These are phyloP conservation scores for Fusarium irregulare DNA, from an alignment of 2,329 filamentous ascomycete genomes.

Conservation along the genomic window DNA sequence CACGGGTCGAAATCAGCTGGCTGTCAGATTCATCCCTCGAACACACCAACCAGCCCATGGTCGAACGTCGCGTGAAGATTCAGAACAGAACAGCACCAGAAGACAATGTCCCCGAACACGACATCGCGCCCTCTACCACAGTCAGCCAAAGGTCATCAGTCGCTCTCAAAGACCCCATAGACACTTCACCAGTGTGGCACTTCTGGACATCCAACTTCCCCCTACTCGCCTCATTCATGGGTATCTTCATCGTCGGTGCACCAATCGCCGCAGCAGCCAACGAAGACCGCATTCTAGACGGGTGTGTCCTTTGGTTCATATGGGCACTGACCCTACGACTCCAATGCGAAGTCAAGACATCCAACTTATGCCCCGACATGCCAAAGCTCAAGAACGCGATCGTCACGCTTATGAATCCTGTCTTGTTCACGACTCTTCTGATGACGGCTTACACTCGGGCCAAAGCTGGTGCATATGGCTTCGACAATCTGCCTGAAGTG, in stretches of 20 bases:
- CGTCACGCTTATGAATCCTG: slow-evolving; percentile 59
- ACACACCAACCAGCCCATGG: not conserved
- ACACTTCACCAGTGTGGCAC: slow-evolving; percentile 17
- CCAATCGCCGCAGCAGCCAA: slow-evolving; percentile 52
- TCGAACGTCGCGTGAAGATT: slow-evolving; percentile 15
- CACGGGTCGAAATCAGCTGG: slow-evolving; percentile 35
- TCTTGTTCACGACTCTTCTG: slow-evolving; percentile 59
- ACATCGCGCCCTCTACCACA: not conserved
- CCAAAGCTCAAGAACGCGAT: slow-evolving; percentile 47
- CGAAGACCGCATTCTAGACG: slow-evolving; percentile 58
- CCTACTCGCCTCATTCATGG: slow-evolving; percentile 46
- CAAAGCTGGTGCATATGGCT: slow-evolving; percentile 51
- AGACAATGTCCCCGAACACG: not conserved
- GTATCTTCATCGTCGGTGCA: slow-evolving; percentile 54
- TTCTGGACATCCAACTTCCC: slow-evolving; percentile 44
- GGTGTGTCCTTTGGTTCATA: slow-evolving; percentile 59
- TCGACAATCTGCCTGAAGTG: slow-evolving; percentile 47
- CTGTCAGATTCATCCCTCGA: slow-evolving; percentile 37
- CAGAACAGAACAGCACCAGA: not conserved
- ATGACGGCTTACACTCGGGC: slow-evolving; percentile 58
- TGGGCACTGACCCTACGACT: slow-evolving; percentile 59
- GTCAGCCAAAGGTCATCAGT: slow-evolving; percentile 22
- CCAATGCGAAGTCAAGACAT: slow-evolving; percentile 53
- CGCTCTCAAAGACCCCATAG: not conserved
- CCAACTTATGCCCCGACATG: not conserved